Percentiles rank a stretch among this genome's conserved stretches.
Conservation (phyloP, 148 eudicot genomes). For the Arbutus unedo region DNA sequence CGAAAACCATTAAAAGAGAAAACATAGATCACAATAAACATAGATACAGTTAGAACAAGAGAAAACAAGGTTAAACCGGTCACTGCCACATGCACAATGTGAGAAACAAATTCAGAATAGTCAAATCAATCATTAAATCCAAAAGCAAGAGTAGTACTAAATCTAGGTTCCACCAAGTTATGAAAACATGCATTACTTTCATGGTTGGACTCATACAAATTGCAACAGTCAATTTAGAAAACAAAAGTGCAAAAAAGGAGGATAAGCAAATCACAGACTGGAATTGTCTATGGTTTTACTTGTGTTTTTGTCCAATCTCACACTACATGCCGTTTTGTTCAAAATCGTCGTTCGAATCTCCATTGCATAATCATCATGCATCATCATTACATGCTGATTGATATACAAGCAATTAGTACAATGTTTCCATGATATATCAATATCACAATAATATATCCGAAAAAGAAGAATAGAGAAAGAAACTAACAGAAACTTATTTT, state of each 20-base stretch:
- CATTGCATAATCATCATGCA: constrained; percentile 23
- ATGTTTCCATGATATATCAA: not conserved
- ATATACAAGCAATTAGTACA: constrained; percentile 19
- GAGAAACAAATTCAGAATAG: too few relatives aligned
- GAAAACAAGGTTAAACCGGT: too few relatives aligned
- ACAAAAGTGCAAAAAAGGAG: not conserved
- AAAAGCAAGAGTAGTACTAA: too few relatives aligned
- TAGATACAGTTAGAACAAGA: too few relatives aligned
- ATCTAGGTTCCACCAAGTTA: not conserved
- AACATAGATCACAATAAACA: too few relatives aligned
- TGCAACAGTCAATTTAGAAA: not conserved
- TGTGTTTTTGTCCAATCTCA: not conserved
- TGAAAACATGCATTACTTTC: not conserved
- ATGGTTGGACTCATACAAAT: not conserved
- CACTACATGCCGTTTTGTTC: not conserved
- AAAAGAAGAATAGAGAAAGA: not conserved
- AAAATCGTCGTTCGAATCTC: constrained; percentile 7
- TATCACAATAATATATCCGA: not conserved
- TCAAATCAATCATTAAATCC: too few relatives aligned
- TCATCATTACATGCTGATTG: constrained; percentile 34
- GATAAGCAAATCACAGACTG: not conserved
- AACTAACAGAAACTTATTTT: not conserved
- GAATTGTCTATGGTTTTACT: not conserved
- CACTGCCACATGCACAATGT: too few relatives aligned
- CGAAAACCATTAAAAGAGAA: too few relatives aligned